phyloP scores from a whole-genome alignment of 2,329 filamentous ascomycete species.

The Metarhizium anisopliae region DNA sequence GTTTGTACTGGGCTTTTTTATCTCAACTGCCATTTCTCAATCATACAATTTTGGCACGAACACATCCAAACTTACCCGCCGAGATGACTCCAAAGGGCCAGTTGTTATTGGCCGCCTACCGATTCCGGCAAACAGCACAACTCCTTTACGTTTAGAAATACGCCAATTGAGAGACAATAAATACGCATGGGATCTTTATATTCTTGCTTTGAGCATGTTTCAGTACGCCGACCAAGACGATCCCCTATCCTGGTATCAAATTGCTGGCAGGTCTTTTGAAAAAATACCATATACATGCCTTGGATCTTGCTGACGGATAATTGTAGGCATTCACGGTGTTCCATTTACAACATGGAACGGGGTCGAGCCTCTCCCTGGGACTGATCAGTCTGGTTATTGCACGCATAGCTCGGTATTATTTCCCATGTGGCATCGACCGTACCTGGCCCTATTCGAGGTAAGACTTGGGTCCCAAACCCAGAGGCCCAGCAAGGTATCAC shows the following conservation, averaged over 20 bases:
- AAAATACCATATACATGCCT: neutral
- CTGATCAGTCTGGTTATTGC: constrained; percentile 60
- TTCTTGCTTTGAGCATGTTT: constrained; percentile 66
- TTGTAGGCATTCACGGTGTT: constrained; percentile 67
- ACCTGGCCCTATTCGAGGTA: constrained; percentile 55
- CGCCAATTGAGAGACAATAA: constrained; percentile 53
- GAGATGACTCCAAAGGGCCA: constrained; percentile 24
- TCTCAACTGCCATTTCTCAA: constrained; percentile 10
- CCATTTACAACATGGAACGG: constrained; percentile 51
- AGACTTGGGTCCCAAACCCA: neutral
- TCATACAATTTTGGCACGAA: constrained; percentile 45
- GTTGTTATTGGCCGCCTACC: constrained; percentile 37
- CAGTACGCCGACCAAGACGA: constrained; percentile 55
- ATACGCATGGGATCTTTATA: constrained; percentile 67
- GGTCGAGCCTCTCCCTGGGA: constrained; percentile 40
- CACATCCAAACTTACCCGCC: constrained; percentile 28
- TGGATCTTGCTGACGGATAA: neutral
- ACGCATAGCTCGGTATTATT: constrained; percentile 69
- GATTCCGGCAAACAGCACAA: constrained; percentile 25
- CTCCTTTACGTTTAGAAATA: constrained; percentile 54
- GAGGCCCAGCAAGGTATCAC: neutral
- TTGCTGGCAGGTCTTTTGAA: constrained; percentile 50
- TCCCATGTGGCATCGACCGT: constrained; percentile 76
- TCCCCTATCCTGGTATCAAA: constrained; percentile 66
- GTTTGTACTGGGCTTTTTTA: constrained; percentile 1